These are phyloP conservation scores for Exophiala bonariae DNA, from an alignment of 2,329 filamentous ascomycete species.

Conservation along the genomic window DNA sequence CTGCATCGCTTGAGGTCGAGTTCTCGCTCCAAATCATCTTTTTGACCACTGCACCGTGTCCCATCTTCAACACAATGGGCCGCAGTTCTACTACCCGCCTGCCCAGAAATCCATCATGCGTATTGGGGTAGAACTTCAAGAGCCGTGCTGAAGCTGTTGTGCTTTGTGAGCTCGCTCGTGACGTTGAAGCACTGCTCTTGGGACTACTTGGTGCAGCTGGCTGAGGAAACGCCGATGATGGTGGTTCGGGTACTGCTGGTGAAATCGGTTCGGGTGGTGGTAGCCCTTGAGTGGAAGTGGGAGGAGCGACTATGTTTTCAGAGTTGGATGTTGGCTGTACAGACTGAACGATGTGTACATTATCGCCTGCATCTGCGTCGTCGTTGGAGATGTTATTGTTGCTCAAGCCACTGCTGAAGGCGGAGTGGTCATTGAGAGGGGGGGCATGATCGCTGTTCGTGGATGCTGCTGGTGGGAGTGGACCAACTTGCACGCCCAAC, in stretches of 20 bases:
- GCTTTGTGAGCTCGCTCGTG: not conserved
- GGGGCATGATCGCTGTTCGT: too few species aligned
- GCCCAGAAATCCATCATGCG: slow-evolving; percentile 9
- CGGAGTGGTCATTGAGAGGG: too few species aligned
- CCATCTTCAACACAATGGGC: slow-evolving; percentile 22
- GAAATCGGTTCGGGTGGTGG: not conserved
- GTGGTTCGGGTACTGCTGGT: slow-evolving; percentile 1
- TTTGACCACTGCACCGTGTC: slow-evolving; percentile 19
- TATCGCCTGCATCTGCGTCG: too few species aligned
- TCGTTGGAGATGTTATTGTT: too few species aligned
- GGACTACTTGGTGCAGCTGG: not conserved
- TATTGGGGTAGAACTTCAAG: slow-evolving; percentile 12
- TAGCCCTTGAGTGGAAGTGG: not conserved
- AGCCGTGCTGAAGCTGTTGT: not conserved
- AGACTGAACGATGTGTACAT: too few species aligned
- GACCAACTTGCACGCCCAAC: too few species aligned
- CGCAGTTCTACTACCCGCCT: slow-evolving; percentile 16
- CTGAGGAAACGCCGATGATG: not conserved
- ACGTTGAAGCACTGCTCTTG: not conserved
- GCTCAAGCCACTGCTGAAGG: too few species aligned
- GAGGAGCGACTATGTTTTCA: not conserved
- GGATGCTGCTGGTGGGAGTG: too few species aligned
- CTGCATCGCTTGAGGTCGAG: not conserved
- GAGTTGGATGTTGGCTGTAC: not conserved
- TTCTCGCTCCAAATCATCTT: slow-evolving; percentile 20